These are phyloP conservation scores for Dimocarpus longan DNA, from an alignment of 345 rosid genomes.

Conservation along the genomic window DNA sequence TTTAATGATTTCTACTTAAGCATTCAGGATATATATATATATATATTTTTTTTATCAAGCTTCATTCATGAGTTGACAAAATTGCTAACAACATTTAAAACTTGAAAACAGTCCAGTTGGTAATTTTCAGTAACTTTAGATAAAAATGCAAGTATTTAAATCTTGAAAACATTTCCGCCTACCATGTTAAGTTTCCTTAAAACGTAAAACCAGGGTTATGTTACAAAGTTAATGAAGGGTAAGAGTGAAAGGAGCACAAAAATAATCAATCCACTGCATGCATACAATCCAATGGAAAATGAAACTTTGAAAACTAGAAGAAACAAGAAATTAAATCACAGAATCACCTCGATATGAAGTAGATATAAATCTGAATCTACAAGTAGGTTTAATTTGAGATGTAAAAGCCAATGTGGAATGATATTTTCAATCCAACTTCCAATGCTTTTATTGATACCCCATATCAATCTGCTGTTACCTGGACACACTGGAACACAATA, in stretches of 20 bases:
- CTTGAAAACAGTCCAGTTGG: no score
- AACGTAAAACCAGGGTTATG: background rate
- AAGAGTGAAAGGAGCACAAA: no score
- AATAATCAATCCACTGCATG: background rate
- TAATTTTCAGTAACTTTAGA: no score
- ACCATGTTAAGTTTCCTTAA: background rate
- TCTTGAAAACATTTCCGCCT: background rate
- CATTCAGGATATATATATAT: no score
- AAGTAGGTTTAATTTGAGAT: slow-evolving; percentile 63
- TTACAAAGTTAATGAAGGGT: background rate
- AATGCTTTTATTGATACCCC: slow-evolving; percentile 68
- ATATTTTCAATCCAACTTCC: slow-evolving; percentile 62
- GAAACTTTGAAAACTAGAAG: no score
- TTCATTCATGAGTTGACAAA: no score
- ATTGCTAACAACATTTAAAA: no score
- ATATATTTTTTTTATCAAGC: no score
- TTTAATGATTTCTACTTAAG: no score
- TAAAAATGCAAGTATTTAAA: no score
- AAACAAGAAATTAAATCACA: background rate
- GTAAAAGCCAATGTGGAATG: slow-evolving; percentile 79
- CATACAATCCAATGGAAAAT: background rate
- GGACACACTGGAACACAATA: slow-evolving; percentile 82
- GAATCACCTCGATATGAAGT: slow-evolving; percentile 73
- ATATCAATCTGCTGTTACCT: slow-evolving; percentile 79
- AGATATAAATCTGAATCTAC: slow-evolving; percentile 83